These are phyloP conservation scores for Colletotrichum viniferum DNA, from an alignment of 2,329 filamentous ascomycete species.

Conservation along the genomic window DNA sequence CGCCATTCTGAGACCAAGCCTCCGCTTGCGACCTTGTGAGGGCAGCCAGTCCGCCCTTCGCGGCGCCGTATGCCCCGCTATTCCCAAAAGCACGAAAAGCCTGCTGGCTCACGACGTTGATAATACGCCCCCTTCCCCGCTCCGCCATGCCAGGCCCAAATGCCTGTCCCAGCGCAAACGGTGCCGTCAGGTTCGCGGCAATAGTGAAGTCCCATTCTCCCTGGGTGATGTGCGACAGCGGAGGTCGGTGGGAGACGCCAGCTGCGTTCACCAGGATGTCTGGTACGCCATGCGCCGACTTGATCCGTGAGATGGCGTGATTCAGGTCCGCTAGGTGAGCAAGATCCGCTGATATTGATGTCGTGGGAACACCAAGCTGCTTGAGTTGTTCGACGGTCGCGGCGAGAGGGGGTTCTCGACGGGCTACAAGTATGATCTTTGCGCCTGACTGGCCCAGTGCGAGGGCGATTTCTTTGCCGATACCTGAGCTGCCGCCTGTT, in stretches of 20 bases:
- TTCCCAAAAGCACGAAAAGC: constrained; percentile 34
- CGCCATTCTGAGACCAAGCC: constrained; percentile 36
- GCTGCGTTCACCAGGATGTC: constrained; percentile 38
- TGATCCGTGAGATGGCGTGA: constrained; percentile 17
- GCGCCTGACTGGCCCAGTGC: constrained; percentile 34
- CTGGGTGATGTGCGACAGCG: constrained; percentile 30
- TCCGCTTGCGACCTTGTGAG: constrained; percentile 38
- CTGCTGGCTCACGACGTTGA: constrained; percentile 37
- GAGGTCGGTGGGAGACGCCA: constrained; percentile 32
- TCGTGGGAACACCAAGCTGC: constrained; percentile 27
- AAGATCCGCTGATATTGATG: constrained; percentile 24
- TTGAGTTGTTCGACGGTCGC: constrained; percentile 28
- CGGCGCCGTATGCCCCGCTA: constrained; percentile 36
- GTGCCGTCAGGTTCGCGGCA: constrained; percentile 36
- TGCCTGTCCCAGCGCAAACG: constrained; percentile 33
- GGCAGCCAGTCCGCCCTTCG: constrained; percentile 33
- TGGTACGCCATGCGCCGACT: constrained; percentile 25
- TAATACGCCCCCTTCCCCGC: constrained; percentile 34
- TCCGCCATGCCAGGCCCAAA: constrained; percentile 36
- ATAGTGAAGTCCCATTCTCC: constrained; percentile 34
- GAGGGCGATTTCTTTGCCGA: constrained; percentile 35
- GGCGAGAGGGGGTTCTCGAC: constrained; percentile 26
- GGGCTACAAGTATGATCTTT: constrained; percentile 33
- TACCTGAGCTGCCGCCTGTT: constrained; percentile 38
- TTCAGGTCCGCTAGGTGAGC: constrained; percentile 25